A percentile compares a stretch with the other conserved stretches of the same genome.
Conservation (phyloP, 2,329 filamentous ascomycete genomes). For the Trichoderma atroviride region DNA sequence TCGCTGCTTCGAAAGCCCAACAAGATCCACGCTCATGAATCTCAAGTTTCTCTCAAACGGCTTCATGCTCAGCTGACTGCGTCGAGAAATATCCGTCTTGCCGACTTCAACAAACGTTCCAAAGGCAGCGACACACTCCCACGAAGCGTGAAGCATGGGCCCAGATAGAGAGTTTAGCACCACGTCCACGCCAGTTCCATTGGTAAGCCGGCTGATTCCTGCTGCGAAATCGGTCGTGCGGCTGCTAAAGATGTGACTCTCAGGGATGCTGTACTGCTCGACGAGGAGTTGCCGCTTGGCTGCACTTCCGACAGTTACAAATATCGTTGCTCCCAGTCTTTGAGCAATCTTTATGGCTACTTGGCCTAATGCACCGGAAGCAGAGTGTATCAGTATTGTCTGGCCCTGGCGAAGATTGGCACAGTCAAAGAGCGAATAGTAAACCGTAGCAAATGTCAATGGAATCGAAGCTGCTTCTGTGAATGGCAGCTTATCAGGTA, state of each 20-base stretch:
- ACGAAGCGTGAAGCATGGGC: constrained; percentile 36
- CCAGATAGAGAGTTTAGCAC: constrained; percentile 39
- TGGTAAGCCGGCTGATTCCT: background rate
- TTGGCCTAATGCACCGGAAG: constrained; percentile 38
- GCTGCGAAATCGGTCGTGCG: constrained; percentile 9
- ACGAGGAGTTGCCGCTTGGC: constrained; percentile 1
- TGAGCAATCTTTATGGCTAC: constrained; percentile 41
- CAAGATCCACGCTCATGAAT: constrained; percentile 24
- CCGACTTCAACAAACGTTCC: constrained; percentile 38
- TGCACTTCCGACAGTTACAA: constrained; percentile 4
- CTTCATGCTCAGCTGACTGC: constrained; percentile 12
- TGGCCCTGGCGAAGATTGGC: constrained; percentile 30
- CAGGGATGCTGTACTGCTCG: background rate
- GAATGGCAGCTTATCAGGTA: constrained; percentile 6
- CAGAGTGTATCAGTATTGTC: constrained; percentile 35
- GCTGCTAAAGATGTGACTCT: constrained; percentile 16
- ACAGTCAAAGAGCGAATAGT: constrained; percentile 33
- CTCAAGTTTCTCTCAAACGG: constrained; percentile 3
- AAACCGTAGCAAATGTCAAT: constrained; percentile 22
- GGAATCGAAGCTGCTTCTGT: constrained; percentile 20
- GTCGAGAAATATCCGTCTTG: constrained; percentile 38
- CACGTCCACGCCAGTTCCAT: constrained; percentile 38
- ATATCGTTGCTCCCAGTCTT: constrained; percentile 25
- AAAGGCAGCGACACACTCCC: constrained; percentile 33
- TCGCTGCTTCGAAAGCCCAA: constrained; percentile 21